These are phyloP conservation scores for Quercus suber DNA, from an alignment of 306 rosid species.

Conservation along the genomic window DNA sequence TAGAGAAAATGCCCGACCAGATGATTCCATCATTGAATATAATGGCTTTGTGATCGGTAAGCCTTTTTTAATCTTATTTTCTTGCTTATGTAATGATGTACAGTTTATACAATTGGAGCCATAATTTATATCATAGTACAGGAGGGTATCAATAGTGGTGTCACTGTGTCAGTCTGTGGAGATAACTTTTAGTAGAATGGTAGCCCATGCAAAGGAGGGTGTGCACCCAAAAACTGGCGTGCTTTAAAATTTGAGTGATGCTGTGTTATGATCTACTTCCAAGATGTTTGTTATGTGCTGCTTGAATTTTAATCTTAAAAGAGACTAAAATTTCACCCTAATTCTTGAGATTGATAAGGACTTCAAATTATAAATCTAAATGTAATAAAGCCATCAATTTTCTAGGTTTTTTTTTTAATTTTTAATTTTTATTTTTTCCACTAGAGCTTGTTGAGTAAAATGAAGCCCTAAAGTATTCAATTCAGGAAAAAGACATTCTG, in stretches of 20 bases:
- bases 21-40: constrained; percentile 84
- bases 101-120: neutral
- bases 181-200: neutral
- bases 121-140: neutral
- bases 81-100: neutral
- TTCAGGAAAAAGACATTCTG: neutral
- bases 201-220: neutral
- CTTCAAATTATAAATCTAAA: too few species aligned
- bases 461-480: too few species aligned
- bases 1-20: constrained; percentile 64
- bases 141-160: too few species aligned
- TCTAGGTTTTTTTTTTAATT: too few species aligned
- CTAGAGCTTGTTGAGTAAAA: too few species aligned
- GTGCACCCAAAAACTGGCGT: too few species aligned
- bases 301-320: neutral
- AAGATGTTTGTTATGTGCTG: neutral
- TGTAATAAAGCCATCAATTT: too few species aligned
- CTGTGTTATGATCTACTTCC: neutral
- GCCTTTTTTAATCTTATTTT: neutral
- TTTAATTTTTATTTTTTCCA: too few species aligned
- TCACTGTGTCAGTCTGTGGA: neutral
- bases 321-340: neutral
- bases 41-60: constrained; percentile 79
- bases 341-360: too few species aligned
- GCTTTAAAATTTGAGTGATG: neutral